phyloP scores from a whole-genome alignment of 2,329 filamentous ascomycete species.

The Colletotrichum sp. region DNA sequence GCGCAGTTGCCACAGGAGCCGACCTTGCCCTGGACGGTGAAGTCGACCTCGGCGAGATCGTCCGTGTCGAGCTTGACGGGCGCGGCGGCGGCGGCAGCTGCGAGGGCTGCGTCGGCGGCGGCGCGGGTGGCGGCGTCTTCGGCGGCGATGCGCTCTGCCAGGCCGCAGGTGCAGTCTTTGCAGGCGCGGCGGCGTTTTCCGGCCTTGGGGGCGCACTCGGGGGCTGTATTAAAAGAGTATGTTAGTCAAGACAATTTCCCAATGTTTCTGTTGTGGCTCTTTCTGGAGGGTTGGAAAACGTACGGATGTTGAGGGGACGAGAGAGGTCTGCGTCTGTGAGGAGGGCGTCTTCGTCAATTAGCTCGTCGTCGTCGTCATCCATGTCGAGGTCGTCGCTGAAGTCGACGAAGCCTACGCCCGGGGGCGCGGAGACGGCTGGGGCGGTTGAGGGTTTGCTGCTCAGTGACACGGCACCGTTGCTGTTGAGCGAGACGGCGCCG shows the following conservation, averaged over 20 bases:
- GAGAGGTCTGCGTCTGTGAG: conserved; percentile 85
- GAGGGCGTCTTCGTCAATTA: conserved; percentile 90
- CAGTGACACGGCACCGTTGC: conserved; percentile 34
- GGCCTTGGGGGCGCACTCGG: conserved; percentile 85
- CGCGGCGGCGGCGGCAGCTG: conserved; percentile 63
- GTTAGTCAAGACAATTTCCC: too few relatives aligned
- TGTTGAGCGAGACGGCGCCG: conserved; percentile 34
- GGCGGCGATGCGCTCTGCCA: conserved; percentile 70
- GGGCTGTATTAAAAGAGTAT: conserved; percentile 52
- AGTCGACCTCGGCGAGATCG: conserved; percentile 90
- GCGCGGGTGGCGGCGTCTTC: conserved; percentile 68
- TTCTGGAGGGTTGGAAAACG: conserved; percentile 39
- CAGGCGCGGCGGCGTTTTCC: conserved; percentile 78
- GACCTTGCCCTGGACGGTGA: conserved; percentile 96
- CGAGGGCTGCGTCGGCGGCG: conserved; percentile 69
- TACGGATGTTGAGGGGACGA: conserved; percentile 80
- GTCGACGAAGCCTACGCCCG: conserved; percentile 72
- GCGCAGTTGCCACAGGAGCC: conserved; percentile 95
- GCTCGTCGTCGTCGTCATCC: conserved; percentile 72
- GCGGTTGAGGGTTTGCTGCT: conserved; percentile 44
- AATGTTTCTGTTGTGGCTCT: too few relatives aligned
- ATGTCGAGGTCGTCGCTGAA: conserved; percentile 60
- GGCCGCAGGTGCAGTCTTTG: conserved; percentile 96
- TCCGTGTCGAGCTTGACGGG: conserved; percentile 69
- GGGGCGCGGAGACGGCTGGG: conserved; percentile 46